Conservation (phyloP, 116 monocot genomes). For the Papilionanthe hybrid region DNA sequence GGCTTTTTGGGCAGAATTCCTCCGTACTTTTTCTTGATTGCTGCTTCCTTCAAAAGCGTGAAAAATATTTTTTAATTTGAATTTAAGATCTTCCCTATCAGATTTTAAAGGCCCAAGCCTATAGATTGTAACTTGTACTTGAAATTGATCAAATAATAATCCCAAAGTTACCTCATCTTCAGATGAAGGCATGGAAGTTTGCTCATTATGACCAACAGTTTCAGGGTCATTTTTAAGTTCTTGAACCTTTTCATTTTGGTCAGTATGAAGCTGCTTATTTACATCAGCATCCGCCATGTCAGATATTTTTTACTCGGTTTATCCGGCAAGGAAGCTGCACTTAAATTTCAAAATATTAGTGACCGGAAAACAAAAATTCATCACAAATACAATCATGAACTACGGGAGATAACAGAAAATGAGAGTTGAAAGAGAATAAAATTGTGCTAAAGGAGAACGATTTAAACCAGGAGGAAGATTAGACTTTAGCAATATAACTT, state of each 20-base stretch:
- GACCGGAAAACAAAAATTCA: not conserved
- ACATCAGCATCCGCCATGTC: not conserved
- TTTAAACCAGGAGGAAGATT: not conserved
- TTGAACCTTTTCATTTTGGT: not conserved
- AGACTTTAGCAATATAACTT: not conserved
- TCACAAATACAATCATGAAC: not conserved
- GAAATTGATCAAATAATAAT: not conserved
- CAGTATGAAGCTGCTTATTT: slow-evolving; percentile 6
- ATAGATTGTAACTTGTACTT: not conserved
- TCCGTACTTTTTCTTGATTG: slow-evolving; percentile 82
- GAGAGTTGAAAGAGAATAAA: not conserved
- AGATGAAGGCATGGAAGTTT: slow-evolving; percentile 36
- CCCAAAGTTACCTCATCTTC: slow-evolving; percentile 41
- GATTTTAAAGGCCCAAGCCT: not conserved
- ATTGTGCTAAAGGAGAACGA: not conserved
- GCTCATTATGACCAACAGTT: slow-evolving; percentile 3
- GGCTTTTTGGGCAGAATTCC: slow-evolving; percentile 87
- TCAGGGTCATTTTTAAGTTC: slow-evolving; percentile 1
- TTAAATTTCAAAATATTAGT: not conserved
- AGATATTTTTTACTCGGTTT: not conserved
- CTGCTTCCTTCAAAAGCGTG: slow-evolving; percentile 51
- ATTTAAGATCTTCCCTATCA: not conserved
- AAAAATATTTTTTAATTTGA: not conserved
- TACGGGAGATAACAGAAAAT: not conserved
- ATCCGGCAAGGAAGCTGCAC: not conserved